These are phyloP conservation scores for Monosporozyma yasuniensis DNA, from an alignment of 805 yeast genomes.

Conservation along the genomic window DNA sequence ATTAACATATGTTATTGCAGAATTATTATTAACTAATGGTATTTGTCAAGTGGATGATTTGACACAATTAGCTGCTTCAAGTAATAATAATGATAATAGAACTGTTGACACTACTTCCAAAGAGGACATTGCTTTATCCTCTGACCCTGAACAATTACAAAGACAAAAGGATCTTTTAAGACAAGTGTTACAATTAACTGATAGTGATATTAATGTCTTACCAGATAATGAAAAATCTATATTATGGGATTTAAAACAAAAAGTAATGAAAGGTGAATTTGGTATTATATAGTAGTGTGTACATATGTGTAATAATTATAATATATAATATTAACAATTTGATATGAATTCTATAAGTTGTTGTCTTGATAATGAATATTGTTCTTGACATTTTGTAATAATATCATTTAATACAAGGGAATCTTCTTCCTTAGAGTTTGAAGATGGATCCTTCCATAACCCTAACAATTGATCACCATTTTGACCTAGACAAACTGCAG, in stretches of 20 bases:
- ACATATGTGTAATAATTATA: not conserved
- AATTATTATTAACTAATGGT: slow-evolving; percentile 42
- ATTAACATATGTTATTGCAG: slow-evolving; percentile 73
- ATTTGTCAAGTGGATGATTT: slow-evolving; percentile 29
- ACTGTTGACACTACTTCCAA: slow-evolving; percentile 13
- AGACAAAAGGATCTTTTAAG: slow-evolving; percentile 39
- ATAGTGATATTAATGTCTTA: slow-evolving; percentile 40
- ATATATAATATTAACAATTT: slow-evolving; percentile 4
- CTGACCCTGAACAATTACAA: slow-evolving; percentile 22
- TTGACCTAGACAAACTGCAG: slow-evolving; percentile 44
- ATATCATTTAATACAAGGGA: slow-evolving; percentile 17
- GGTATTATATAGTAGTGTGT: slow-evolving; percentile 9
- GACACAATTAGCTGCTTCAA: slow-evolving; percentile 29
- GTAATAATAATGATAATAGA: slow-evolving; percentile 15
- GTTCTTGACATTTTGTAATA: slow-evolving; percentile 37
- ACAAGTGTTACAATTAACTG: slow-evolving; percentile 45
- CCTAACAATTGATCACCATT: slow-evolving; percentile 54
- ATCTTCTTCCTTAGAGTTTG: slow-evolving; percentile 1
- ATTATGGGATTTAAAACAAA: slow-evolving; percentile 31
- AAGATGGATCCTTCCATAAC: slow-evolving; percentile 38
- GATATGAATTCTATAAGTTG: slow-evolving; percentile 15
- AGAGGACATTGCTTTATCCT: slow-evolving; percentile 6
- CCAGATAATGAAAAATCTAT: slow-evolving; percentile 43
- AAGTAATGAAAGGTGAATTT: slow-evolving; percentile 30
- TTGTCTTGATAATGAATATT: slow-evolving; percentile 16